A percentile compares a stretch with the other conserved stretches of the same genome.
Evolutionary conservation across 345 rosid species (phyloP).

Genomic region (Erucastrum elatum): DNA sequence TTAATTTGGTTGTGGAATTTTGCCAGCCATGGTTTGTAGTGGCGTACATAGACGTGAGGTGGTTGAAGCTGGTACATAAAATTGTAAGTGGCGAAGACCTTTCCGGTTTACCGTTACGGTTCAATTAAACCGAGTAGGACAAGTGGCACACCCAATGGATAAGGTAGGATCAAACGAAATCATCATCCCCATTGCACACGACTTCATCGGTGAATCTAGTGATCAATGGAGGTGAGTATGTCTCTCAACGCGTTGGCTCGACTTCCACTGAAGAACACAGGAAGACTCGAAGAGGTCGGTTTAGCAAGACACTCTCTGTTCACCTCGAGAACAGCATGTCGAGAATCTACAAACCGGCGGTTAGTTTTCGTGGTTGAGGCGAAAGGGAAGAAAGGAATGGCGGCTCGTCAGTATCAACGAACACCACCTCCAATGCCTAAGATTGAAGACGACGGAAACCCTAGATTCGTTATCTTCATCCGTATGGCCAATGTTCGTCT

Average conservation of each 20-base stretch:
- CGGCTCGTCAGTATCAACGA: constrained; percentile 72
- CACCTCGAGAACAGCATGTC: constrained; percentile 45
- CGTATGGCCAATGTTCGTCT: constrained; percentile 82
- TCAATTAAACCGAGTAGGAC: neutral
- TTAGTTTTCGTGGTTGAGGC: constrained; percentile 60
- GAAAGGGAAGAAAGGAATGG: constrained; percentile 85
- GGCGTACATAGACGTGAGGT: neutral
- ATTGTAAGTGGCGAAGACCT: neutral
- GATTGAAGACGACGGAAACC: constrained; percentile 95
- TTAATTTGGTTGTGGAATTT: too few relatives aligned
- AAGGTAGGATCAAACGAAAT: constrained; percentile 29
- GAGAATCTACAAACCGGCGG: constrained; percentile 26
- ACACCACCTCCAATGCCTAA: constrained; percentile 78
- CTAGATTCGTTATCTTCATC: constrained; percentile 83
- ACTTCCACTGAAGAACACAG: constrained; percentile 60
- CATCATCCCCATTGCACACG: neutral
- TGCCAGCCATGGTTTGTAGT: too few relatives aligned
- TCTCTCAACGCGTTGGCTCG: constrained; percentile 69
- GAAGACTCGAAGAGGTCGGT: constrained; percentile 49
- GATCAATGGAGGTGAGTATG: constrained; percentile 65
- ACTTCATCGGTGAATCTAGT: neutral
- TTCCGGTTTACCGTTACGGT: neutral
- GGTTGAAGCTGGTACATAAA: constrained; percentile 13
- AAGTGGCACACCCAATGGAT: constrained; percentile 29
- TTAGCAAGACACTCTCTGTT: constrained; percentile 57